Evolutionary conservation across 352 stramenopile genomes (phyloP).

Genomic region (Phytophthora colocasiae): DNA sequence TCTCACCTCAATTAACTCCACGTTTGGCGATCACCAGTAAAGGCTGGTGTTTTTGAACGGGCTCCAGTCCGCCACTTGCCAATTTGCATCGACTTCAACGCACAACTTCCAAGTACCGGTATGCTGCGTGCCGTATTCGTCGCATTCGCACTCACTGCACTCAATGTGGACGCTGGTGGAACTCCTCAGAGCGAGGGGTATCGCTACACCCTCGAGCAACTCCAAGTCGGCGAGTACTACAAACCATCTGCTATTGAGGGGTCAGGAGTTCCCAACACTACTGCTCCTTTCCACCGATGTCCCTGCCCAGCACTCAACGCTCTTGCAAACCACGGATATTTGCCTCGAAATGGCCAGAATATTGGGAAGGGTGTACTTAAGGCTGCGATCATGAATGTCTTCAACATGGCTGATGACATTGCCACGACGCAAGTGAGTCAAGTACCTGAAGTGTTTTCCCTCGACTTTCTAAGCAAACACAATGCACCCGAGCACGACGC

Average conservation of each 20-base stretch:
- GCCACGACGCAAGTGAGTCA: conserved; percentile 19
- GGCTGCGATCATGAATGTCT: conserved; percentile 39
- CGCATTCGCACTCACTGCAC: conserved; percentile 2
- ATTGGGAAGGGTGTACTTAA: conserved; percentile 28
- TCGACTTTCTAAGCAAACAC: conserved; percentile 47
- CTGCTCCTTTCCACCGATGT: conserved; percentile 36
- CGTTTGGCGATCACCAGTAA: conserved; percentile 10
- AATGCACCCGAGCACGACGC: conserved; percentile 49
- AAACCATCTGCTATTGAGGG: conserved; percentile 28
- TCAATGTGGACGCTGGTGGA: not conserved
- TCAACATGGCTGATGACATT: conserved; percentile 38
- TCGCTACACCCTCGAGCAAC: conserved; percentile 12
- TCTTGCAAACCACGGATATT: conserved; percentile 55
- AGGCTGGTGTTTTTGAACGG: not conserved
- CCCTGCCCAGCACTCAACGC: conserved; percentile 60
- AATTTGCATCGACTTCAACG: conserved; percentile 25
- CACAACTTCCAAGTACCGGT: not conserved
- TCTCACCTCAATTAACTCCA: not conserved
- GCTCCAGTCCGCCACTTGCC: not conserved
- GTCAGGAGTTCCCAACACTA: conserved; percentile 34
- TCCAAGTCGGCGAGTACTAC: conserved; percentile 40
- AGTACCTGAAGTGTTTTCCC: conserved; percentile 27
- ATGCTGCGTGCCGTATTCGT: conserved; percentile 13
- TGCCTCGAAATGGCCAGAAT: conserved; percentile 46
- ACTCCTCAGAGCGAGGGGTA: conserved; percentile 4